A percentile compares a stretch with the other conserved stretches of the same genome.
Conservation (phyloP, 805 yeast genomes). For the Torulaspora indica region DNA sequence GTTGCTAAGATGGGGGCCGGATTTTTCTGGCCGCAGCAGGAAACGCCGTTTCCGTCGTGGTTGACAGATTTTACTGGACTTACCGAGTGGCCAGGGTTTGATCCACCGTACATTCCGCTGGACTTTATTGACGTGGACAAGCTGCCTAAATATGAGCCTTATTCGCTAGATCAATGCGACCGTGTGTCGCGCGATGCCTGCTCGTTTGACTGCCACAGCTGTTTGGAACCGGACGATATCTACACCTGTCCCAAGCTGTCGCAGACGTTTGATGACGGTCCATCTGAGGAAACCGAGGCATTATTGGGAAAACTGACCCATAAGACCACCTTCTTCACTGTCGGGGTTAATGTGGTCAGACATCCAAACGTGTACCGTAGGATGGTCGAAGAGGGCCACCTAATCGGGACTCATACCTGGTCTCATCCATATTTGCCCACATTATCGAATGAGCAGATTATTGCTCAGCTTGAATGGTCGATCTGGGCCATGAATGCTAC, state of each 20-base stretch:
- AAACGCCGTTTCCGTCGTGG: constrained; percentile 74
- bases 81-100: constrained; percentile 74
- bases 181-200: constrained; percentile 49
- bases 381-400: constrained; percentile 60
- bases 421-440: constrained; percentile 80
- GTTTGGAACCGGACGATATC: constrained; percentile 72
- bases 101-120: constrained; percentile 84
- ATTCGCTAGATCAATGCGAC: constrained; percentile 58
- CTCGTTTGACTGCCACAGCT: constrained; percentile 81
- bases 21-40: constrained; percentile 1
- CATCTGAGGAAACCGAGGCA: constrained; percentile 63
- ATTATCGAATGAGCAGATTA: constrained; percentile 70
- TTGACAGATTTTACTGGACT: constrained; percentile 68
- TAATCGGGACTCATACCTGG: constrained; percentile 90
- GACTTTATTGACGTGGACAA: constrained; percentile 57
- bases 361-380: constrained; percentile 67
- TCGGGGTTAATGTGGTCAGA: constrained; percentile 75
- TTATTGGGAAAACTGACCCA: constrained; percentile 51
- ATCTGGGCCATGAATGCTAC: constrained; percentile 98
- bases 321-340: constrained; percentile 74
- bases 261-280: constrained; percentile 96
- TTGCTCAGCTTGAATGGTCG: constrained; percentile 91
- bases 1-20: background rate
- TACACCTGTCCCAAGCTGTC: constrained; percentile 67
- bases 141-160: constrained; percentile 48